Percentiles rank a stretch among this genome's conserved stretches.
Conservation (phyloP, 306 rosid genomes). For the Dalbergia oliveri region DNA sequence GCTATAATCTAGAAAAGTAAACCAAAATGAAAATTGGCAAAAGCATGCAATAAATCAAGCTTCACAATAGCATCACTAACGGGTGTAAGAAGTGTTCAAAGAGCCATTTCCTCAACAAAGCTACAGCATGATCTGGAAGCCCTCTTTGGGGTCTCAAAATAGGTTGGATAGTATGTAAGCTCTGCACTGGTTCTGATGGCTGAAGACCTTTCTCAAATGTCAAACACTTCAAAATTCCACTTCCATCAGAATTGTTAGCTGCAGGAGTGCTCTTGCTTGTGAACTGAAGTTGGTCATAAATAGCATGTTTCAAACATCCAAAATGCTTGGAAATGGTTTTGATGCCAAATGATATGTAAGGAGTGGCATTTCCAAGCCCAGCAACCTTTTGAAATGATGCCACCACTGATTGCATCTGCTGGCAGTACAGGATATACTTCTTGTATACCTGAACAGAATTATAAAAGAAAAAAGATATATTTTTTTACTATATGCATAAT, state of each 20-base stretch:
- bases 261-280: neutral
- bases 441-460: constrained; percentile 13
- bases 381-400: constrained; percentile 16
- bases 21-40: neutral
- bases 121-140: constrained; percentile 30
- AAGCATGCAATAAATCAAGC: neutral
- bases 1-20: neutral
- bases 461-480: neutral
- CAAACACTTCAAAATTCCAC: neutral
- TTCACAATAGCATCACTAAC: constrained; percentile 2
- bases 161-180: neutral
- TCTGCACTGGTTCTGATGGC: neutral
- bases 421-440: neutral
- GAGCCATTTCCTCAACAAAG: constrained; percentile 14
- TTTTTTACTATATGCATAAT: neutral
- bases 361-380: constrained; percentile 27
- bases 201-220: neutral
- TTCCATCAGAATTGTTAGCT: neutral
- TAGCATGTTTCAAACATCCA: constrained; percentile 9
- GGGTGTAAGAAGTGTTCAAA: constrained; percentile 27
- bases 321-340: constrained; percentile 24
- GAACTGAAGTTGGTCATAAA: constrained; percentile 11
- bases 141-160: constrained; percentile 17
- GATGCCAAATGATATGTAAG: constrained; percentile 6
- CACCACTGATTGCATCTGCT: constrained; percentile 16